Evolutionary conservation across 2,329 filamentous ascomycete species (phyloP).

Genomic region (Monosporascus sp.): DNA sequence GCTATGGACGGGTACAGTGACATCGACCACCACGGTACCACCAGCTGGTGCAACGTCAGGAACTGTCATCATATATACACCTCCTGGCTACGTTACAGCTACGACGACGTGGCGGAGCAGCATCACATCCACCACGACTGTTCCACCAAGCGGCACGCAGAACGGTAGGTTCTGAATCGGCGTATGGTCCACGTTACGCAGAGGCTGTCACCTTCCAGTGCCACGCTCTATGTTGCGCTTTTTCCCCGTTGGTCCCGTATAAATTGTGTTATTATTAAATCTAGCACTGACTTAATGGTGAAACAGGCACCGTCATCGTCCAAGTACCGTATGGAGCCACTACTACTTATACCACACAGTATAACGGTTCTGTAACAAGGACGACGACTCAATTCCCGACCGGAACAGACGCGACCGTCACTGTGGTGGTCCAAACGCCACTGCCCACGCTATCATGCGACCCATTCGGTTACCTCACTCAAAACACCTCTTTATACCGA

Average conservation of each 20-base stretch:
- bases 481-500: slow-evolving; percentile 4
- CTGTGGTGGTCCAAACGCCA: neutral
- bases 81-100: neutral
- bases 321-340: neutral
- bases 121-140: neutral
- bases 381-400: neutral
- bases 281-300: neutral
- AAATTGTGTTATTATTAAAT: too few relatives aligned
- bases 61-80: neutral
- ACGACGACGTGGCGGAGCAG: neutral
- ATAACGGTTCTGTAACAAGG: neutral
- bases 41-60: neutral
- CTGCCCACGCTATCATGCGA: slow-evolving; percentile 7
- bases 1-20: neutral
- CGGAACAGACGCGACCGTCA: neutral
- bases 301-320: slow-evolving; percentile 1
- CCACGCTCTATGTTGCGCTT: too few relatives aligned
- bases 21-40: neutral
- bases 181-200: too few relatives aligned
- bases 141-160: neutral
- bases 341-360: neutral
- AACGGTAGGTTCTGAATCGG: too few relatives aligned
- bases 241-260: too few relatives aligned
- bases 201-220: too few relatives aligned
- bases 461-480: slow-evolving; percentile 12